Evolutionary conservation across 1,139 yeast species (phyloP).

Genomic region (Pneumocystis sp.): DNA sequence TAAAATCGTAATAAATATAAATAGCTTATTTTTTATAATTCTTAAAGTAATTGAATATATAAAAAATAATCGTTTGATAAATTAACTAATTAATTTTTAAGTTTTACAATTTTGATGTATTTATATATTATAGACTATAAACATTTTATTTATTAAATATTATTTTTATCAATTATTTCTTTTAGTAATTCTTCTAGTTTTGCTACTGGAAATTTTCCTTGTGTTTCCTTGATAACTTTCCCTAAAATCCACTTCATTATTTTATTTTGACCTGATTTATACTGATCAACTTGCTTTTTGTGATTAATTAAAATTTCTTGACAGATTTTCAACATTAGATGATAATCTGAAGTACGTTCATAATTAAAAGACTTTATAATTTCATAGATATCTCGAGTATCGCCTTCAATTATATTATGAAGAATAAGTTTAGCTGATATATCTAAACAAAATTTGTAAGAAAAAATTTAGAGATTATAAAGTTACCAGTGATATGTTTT

Average conservation of each 20-base stretch:
- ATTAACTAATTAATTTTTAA: not conserved
- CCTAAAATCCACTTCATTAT: constrained; percentile 70
- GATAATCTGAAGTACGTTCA: constrained; percentile 28
- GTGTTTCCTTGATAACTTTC: constrained; percentile 62
- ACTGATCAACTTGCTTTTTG: constrained; percentile 42
- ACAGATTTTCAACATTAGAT: constrained; percentile 40
- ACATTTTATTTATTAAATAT: not conserved
- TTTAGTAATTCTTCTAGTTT: constrained; percentile 7
- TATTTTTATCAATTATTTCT: not conserved
- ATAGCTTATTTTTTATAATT: not conserved
- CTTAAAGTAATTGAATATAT: not conserved
- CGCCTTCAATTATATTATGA: constrained; percentile 38
- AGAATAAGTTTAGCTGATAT: constrained; percentile 46
- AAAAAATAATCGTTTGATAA: not conserved
- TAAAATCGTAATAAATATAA: not conserved
- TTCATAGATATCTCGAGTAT: constrained; percentile 26
- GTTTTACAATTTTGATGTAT: not conserved
- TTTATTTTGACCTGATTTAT: constrained; percentile 39
- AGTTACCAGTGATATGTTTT: constrained; percentile 35
- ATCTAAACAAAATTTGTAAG: not conserved
- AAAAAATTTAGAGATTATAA: not conserved
- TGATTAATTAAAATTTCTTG: constrained; percentile 36
- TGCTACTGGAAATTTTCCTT: constrained; percentile 31
- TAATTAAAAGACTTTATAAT: constrained; percentile 47
- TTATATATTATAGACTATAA: not conserved